Conservation (phyloP, 768 basidiomycete genomes). For the Lyophyllum decastes region DNA sequence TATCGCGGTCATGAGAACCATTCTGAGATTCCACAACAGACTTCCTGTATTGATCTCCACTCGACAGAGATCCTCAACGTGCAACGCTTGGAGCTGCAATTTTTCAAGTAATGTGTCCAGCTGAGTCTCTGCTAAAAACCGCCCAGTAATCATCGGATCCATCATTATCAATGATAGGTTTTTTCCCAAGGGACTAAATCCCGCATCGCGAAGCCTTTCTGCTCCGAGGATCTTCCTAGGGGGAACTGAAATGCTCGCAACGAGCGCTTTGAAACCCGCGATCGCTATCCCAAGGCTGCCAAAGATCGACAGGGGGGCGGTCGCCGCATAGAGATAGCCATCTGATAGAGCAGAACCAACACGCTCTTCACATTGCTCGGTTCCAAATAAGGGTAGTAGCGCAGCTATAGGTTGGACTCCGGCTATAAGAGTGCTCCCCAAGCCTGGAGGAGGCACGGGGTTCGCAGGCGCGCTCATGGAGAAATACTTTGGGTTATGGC, state of each 20-base stretch:
- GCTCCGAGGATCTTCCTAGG: conserved; percentile 7
- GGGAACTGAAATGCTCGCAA: conserved; percentile 12
- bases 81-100: conserved; percentile 2
- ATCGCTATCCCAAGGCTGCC: conserved; percentile 22
- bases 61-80: neutral
- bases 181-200: conserved; percentile 12
- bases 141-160: conserved; percentile 1
- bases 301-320: conserved; percentile 24
- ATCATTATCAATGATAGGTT: conserved; percentile 17
- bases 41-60: neutral
- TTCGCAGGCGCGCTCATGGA: no score
- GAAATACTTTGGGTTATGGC: no score
- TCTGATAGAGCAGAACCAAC: conserved; percentile 19
- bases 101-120: conserved; percentile 8
- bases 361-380: conserved; percentile 23
- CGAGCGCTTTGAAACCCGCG: conserved; percentile 18
- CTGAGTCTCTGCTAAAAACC: conserved; percentile 10
- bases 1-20: conserved; percentile 6
- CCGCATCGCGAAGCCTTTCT: conserved; percentile 4
- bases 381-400: conserved; percentile 24
- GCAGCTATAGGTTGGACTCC: conserved; percentile 26
- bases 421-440: neutral
- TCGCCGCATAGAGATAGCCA: conserved; percentile 24
- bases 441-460: neutral
- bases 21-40: conserved; percentile 6